Base-by-base conservation (phyloP, 306 rosid species). In the Phaseolus lunatus region DNA sequence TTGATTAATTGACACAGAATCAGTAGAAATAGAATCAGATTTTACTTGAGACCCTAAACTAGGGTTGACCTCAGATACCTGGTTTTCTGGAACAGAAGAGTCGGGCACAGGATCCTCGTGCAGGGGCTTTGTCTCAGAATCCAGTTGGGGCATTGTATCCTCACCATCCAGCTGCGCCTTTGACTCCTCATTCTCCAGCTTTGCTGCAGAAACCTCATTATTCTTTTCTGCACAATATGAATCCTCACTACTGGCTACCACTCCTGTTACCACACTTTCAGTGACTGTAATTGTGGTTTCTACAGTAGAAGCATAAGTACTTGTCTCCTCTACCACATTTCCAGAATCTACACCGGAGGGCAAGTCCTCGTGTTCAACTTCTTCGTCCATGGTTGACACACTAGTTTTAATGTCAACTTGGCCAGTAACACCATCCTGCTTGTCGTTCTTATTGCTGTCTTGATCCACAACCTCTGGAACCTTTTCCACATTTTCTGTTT, bases 31-130 rank as follows among this genome's bases (percentile, higher is more conserved):
- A 92, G 91, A 93, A 93, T 96, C 99, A 91, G 89, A 91, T 89
- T 85, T 96, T 92, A 96, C 93, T 89, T 90, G 91, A 88, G 86
- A 87, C 91, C 98, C 99, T 88, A 89, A 85, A 84, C 85, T 88
- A 89, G 90, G 93, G 97, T 91, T 79, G 97, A 96, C 97, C 96
- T 96, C 99, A 93, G 93, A 88, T 91, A 96, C 99, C 98, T 96
- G 98, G 92, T 86, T 77, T 88, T 87, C 82, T 19, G 94, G 77
- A 58, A 87, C 82, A 87, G 97, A 83, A 80, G 84, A 47, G 86
- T 77, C 20, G 84, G 85, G 87, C 86, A 67, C 41, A 83, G 31
- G 81, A 87, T 83, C 90, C 82, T 64, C 86, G 37, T 67, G 33
- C 14, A 63, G 74, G 72, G 91, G 85, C 91, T 88, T 80, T 71